phyloP scores from a whole-genome alignment of 495 filamentous ascomycete species.

The Thozetella sp. region DNA sequence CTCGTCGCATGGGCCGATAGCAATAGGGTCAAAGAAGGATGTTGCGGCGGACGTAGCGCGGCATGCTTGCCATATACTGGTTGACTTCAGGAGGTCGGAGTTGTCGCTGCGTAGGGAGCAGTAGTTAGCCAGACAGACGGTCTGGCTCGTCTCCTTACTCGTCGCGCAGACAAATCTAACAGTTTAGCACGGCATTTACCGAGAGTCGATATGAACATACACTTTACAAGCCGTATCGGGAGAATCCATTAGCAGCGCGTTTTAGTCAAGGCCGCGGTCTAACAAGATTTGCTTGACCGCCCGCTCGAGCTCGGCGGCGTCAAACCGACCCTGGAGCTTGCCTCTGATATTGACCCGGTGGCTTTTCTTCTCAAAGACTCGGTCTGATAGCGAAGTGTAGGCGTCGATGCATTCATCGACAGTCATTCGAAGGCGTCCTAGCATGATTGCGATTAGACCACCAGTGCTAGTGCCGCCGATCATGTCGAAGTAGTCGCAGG shows the following conservation, averaged over 20 bases:
- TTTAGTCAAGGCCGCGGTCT: slow-evolving; percentile 30
- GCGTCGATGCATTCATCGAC: slow-evolving; percentile 48
- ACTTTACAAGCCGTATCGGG: slow-evolving; percentile 25
- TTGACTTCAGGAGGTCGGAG: slow-evolving; percentile 12
- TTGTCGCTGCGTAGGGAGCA: slow-evolving; percentile 23
- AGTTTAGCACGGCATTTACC: background rate
- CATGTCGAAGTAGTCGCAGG: slow-evolving; percentile 46
- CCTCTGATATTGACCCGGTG: slow-evolving; percentile 32
- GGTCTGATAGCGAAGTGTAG: slow-evolving; percentile 35
- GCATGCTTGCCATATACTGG: slow-evolving; percentile 49
- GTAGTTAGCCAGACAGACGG: slow-evolving; percentile 48
- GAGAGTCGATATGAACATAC: slow-evolving; percentile 17
- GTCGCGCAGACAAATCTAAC: slow-evolving; percentile 53
- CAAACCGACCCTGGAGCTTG: slow-evolving; percentile 36
- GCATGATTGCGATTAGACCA: slow-evolving; percentile 37
- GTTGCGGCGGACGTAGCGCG: slow-evolving; percentile 44
- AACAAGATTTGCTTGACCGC: slow-evolving; percentile 42
- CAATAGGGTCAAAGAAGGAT: slow-evolving; percentile 48
- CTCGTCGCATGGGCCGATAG: slow-evolving; percentile 30
- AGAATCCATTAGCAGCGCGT: slow-evolving; percentile 40
- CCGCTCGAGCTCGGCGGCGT: slow-evolving; percentile 35
- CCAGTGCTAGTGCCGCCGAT: slow-evolving; percentile 36
- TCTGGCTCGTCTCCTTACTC: slow-evolving; percentile 37
- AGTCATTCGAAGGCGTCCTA: slow-evolving; percentile 41
- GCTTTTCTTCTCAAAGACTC: slow-evolving; percentile 37